A percentile compares a stretch with the other conserved stretches of the same genome.
phyloP scores from a whole-genome alignment of 495 filamentous ascomycete species.

The Penicillium robsamsonii region DNA sequence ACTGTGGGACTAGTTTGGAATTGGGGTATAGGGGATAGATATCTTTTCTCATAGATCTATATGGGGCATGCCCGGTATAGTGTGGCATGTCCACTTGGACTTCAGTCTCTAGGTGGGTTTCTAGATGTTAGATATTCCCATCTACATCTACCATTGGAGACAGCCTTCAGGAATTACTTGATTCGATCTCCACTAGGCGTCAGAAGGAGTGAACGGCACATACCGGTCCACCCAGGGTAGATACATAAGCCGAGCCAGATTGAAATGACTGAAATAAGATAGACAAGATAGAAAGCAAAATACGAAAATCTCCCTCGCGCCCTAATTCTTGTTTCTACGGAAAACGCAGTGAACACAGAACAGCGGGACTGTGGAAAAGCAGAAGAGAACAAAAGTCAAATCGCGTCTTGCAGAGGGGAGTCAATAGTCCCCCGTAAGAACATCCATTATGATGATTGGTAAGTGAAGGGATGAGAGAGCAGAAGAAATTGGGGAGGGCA shows the following conservation, averaged over 20 bases:
- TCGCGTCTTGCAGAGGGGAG: conserved; percentile 4
- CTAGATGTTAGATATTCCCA: background rate
- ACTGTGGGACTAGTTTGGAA: background rate
- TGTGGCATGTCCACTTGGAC: background rate
- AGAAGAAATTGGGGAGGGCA: background rate
- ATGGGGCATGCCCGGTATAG: background rate
- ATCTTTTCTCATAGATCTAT: background rate
- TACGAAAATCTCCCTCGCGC: conserved; percentile 23
- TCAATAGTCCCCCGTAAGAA: conserved; percentile 5
- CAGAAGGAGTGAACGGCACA: conserved; percentile 1
- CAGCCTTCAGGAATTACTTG: background rate
- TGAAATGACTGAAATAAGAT: conserved; percentile 7
- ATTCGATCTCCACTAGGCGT: conserved; percentile 8
- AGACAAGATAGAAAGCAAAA: conserved; percentile 18
- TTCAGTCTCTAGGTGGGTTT: background rate
- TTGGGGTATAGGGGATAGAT: background rate
- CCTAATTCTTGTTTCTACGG: conserved; percentile 34
- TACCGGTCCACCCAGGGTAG: conserved; percentile 11
- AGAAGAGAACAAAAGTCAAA: conserved; percentile 8
- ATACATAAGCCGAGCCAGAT: conserved; percentile 5
- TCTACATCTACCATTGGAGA: background rate
- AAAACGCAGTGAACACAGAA: conserved; percentile 19
- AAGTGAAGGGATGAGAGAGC: background rate
- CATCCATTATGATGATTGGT: conserved; percentile 6
- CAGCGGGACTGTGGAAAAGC: conserved; percentile 15